Evolutionary conservation across 2,329 filamentous ascomycete species (phyloP).

Genomic region (Aspergillus pseudonomiae): DNA sequence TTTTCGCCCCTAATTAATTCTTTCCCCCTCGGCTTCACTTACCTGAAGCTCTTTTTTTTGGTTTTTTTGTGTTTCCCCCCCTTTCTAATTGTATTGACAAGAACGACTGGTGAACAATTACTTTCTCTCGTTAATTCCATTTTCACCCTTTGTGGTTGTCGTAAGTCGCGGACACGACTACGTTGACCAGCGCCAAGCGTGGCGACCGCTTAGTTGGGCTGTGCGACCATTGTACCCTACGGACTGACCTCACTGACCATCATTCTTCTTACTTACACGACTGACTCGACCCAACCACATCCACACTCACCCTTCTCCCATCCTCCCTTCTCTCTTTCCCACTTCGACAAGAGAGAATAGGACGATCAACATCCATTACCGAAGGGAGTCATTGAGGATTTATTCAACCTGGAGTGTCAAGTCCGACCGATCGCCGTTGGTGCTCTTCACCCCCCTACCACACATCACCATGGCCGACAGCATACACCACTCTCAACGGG

Average conservation of each 20-base stretch:
- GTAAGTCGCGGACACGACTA: constrained; percentile 27
- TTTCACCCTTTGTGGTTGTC: constrained; percentile 21
- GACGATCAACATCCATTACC: not conserved
- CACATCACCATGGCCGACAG: constrained; percentile 43
- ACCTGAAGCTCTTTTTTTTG: constrained; percentile 5
- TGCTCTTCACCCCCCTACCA: constrained; percentile 25
- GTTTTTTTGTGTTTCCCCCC: not conserved
- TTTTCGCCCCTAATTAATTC: too few relatives aligned
- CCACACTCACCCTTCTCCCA: constrained; percentile 4
- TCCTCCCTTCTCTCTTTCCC: not conserved
- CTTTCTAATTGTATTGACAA: not conserved
- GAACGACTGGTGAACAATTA: constrained; percentile 5
- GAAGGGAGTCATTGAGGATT: constrained; percentile 8
- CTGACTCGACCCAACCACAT: constrained; percentile 11
- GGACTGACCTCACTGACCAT: constrained; percentile 9
- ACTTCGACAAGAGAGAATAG: not conserved
- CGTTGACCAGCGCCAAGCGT: constrained; percentile 28
- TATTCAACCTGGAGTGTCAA: constrained; percentile 31
- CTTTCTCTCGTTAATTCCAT: not conserved
- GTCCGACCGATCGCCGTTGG: constrained; percentile 24
- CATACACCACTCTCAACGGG: constrained; percentile 36
- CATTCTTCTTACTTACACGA: constrained; percentile 3
- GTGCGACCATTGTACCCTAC: constrained; percentile 23
- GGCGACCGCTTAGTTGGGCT: constrained; percentile 32
- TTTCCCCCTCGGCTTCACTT: too few relatives aligned